A percentile compares a stretch with the other conserved stretches of the same genome.
phyloP scores from a whole-genome alignment of 2,329 filamentous ascomycete species.

The Paracorniculantispora psalliotae region DNA sequence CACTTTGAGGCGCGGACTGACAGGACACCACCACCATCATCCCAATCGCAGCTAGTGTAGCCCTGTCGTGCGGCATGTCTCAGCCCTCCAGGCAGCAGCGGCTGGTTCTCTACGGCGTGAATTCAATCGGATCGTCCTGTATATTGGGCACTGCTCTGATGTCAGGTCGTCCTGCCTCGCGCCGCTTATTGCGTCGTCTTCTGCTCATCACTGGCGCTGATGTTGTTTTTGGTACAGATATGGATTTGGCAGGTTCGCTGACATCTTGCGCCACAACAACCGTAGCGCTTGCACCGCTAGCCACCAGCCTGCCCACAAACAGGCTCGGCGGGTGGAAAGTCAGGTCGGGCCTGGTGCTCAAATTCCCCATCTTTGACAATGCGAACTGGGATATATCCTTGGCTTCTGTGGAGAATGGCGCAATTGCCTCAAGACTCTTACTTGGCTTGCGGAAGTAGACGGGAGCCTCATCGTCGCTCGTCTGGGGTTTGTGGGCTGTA shows the following conservation, averaged over 20 bases:
- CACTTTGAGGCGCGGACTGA: not conserved
- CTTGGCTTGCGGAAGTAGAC: not conserved
- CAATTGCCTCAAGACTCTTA: not conserved
- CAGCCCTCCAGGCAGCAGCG: conserved; percentile 2
- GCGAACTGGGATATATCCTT: conserved; percentile 14
- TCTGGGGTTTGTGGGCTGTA: not conserved
- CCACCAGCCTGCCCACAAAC: conserved; percentile 28
- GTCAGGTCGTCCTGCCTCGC: conserved; percentile 26
- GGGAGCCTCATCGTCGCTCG: not conserved
- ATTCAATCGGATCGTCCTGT: conserved; percentile 30
- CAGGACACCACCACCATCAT: conserved; percentile 1
- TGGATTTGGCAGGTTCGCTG: not conserved
- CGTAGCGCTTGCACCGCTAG: not conserved
- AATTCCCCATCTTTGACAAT: not conserved
- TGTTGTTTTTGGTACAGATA: conserved; percentile 2
- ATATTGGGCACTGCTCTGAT: conserved; percentile 30
- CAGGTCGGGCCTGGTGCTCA: conserved; percentile 19
- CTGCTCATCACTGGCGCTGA: conserved; percentile 13
- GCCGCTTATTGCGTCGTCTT: conserved; percentile 17
- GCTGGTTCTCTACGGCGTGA: not conserved
- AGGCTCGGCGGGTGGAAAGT: conserved; percentile 27
- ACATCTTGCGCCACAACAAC: not conserved
- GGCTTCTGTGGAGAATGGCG: conserved; percentile 11
- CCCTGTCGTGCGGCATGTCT: conserved; percentile 10
- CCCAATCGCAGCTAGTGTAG: conserved; percentile 4